Conservation (phyloP, 2,329 filamentous ascomycete genomes). For the Fusarium sp. region DNA sequence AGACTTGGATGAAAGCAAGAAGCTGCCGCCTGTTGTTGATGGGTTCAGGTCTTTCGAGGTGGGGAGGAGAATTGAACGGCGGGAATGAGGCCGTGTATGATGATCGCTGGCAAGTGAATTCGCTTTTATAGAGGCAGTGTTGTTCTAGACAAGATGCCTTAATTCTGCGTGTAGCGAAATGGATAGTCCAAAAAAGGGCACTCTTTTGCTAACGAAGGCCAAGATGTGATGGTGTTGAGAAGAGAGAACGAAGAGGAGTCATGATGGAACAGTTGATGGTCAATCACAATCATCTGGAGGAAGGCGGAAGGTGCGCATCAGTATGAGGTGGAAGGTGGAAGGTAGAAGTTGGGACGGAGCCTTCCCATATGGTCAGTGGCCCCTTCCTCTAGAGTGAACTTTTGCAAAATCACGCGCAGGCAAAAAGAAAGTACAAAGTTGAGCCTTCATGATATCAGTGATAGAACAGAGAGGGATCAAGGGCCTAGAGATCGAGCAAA, state of each 20-base stretch:
- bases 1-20: background rate
- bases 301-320: constrained; percentile 1
- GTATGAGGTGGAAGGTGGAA: background rate
- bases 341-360: background rate
- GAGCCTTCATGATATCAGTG: background rate
- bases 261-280: background rate
- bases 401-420: background rate
- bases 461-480: background rate
- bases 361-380: background rate
- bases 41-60: background rate
- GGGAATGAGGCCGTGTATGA: background rate
- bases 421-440: background rate
- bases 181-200: constrained; percentile 44
- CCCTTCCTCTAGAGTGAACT: background rate
- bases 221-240: constrained; percentile 32
- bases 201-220: constrained; percentile 31
- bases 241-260: background rate
- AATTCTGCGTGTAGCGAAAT: constrained; percentile 46
- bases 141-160: constrained; percentile 41
- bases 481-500: background rate
- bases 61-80: background rate
- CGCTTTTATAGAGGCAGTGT: constrained; percentile 28
- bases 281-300: background rate
- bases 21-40: background rate
- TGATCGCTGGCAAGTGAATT: constrained; percentile 32